Conservation (phyloP, 1,284 basidiomycete genomes). For the Marasmius sp. region DNA sequence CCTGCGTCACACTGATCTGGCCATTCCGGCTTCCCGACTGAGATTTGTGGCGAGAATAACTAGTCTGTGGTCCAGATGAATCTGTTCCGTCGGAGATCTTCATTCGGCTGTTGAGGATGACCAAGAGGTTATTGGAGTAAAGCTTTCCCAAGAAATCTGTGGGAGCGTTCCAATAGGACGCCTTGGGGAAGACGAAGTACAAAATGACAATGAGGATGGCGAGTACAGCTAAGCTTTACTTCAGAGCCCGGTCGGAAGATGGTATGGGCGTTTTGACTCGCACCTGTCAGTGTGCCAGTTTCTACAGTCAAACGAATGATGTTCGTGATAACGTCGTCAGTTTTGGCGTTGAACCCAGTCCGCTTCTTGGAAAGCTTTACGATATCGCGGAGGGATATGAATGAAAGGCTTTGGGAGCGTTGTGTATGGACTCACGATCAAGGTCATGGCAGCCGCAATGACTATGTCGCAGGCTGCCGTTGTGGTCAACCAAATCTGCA, state of each 20-base stretch:
- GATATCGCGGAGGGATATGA: not conserved
- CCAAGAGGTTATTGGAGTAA: not conserved
- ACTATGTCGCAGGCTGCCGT: not conserved
- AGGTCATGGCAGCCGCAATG: not conserved
- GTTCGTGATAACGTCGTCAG: not conserved
- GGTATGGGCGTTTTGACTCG: not conserved
- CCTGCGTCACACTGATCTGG: too few species aligned
- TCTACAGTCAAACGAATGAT: not conserved
- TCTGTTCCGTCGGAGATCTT: not conserved
- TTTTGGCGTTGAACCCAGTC: not conserved
- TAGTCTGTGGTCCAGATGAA: too few species aligned
- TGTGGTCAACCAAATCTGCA: not conserved
- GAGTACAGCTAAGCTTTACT: not conserved
- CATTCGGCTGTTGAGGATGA: not conserved
- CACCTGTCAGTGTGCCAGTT: not conserved
- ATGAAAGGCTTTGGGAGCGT: not conserved
- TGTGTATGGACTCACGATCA: not conserved
- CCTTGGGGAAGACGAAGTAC: not conserved
- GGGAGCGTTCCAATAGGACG: not conserved
- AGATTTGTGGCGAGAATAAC: too few species aligned
- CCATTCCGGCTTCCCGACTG: too few species aligned
- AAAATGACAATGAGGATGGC: not conserved
- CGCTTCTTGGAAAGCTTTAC: not conserved
- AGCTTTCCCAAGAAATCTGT: not conserved
- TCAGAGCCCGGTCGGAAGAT: too few species aligned